Evolutionary conservation across 1,284 basidiomycete genomes (phyloP), one percentile per base, ranked within the genome.

Genomic region (Austroboletus sp.): DNA sequence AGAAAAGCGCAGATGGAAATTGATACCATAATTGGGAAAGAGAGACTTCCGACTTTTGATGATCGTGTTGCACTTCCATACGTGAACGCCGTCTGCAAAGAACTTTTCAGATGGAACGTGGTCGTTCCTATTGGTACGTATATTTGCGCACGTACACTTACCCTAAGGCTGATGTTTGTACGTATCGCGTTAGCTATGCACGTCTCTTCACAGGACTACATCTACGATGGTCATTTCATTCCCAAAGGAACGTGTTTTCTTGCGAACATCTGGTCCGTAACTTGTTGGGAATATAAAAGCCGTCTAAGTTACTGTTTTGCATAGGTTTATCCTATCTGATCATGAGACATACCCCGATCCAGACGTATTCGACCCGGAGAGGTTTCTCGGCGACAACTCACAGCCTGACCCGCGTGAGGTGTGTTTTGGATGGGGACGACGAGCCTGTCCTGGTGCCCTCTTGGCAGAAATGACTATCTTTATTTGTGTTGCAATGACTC

Each of bases 171-270:
- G n/a, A n/a, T n/a, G n/a, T n/a, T n/a, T n/a, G n/a, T n/a, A n/a
- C n/a, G n/a, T n/a, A n/a, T n/a, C n/a, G n/a, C 2, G 12, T 13
- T 13, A 72, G 70, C 55, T 5, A 59, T 65, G 15, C 40, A 58
- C 44, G 62, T 68, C 2, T 56, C 60, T 1, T 61, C 56, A 13
- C 58, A 69, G 40, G 69, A 72, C n/a, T 55, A 61, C 3, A 42
- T 64, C 11, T 58, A 65, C 39, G 36, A 57, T 3, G 69, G 67
- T 6, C 66, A 67, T 42, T 39, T 65, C 2, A 70, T 73, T 9
- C 70, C 72, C 5, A 70, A 70, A 44, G 67, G 63, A 12, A 52
- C 61, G 2, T 33, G 42, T 7, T 33, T 65, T n/a, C n/a, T n/a
- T n/a, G n/a, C n/a, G n/a, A n/a, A n/a, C n/a, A n/a, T n/a, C n/a